These are phyloP conservation scores for Sungouiella thailandica DNA, from an alignment of 805 yeast genomes.

Conservation along the genomic window DNA sequence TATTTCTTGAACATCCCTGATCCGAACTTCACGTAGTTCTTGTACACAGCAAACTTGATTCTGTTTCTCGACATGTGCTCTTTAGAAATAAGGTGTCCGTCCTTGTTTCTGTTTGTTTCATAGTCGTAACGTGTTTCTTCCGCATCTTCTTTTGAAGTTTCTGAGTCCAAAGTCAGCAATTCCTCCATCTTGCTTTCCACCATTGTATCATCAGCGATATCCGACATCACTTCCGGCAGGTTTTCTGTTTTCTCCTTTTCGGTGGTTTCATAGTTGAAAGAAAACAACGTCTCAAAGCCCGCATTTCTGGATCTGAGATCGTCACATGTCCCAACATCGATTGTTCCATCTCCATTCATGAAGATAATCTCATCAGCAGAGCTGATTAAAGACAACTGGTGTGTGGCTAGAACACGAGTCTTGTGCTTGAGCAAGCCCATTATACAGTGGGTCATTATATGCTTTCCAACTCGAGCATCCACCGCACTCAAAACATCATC, in stretches of 20 bases:
- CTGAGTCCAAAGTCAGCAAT: constrained; percentile 5
- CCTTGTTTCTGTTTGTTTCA: constrained; percentile 7
- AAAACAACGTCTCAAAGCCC: constrained; percentile 2
- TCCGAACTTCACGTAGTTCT: constrained; percentile 26
- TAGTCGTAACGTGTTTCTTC: constrained; percentile 2
- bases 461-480: constrained; percentile 35
- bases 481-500: constrained; percentile 36
- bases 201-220: constrained; percentile 8
- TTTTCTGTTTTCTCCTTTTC: constrained; percentile 17
- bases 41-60: constrained; percentile 29
- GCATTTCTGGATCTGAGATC: constrained; percentile 7
- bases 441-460: constrained; percentile 28
- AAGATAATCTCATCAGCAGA: constrained; percentile 28
- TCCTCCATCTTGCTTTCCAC: background rate
- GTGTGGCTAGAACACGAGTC: constrained; percentile 35
- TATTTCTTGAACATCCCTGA: constrained; percentile 21
- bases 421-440: constrained; percentile 23
- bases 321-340: constrained; percentile 26
- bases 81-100: constrained; percentile 12
- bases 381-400: constrained; percentile 30
- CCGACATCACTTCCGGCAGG: no score
- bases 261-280: constrained; percentile 10
- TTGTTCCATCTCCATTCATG: constrained; percentile 28
- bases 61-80: constrained; percentile 17
- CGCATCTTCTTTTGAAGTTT: constrained; percentile 17